Conservation (phyloP, 371 early-diverging fungal species). For the Mortierella sp. region DNA sequence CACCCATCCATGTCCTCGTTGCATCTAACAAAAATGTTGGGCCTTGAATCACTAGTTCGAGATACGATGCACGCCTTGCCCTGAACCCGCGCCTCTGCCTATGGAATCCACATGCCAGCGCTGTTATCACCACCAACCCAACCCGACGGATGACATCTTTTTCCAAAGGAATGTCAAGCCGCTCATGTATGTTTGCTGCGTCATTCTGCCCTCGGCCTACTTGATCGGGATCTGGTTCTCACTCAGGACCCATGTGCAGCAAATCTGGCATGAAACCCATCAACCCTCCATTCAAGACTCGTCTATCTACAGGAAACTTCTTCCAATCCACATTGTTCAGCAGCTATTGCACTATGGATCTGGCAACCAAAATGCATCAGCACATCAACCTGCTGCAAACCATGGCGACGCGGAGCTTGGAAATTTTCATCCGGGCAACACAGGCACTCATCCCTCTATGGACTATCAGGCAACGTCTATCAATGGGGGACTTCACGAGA, state of each 20-base stretch:
- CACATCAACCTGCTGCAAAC: slow-evolving; percentile 3
- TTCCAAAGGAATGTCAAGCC: slow-evolving; percentile 84
- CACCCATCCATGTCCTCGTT: no score
- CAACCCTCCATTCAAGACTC: slow-evolving; percentile 55
- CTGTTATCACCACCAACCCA: slow-evolving; percentile 74
- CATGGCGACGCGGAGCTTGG: slow-evolving; percentile 30
- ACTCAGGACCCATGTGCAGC: slow-evolving; percentile 89
- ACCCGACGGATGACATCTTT: slow-evolving; percentile 84
- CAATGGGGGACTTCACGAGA: slow-evolving; percentile 6
- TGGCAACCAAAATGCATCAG: slow-evolving; percentile 8
- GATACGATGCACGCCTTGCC: slow-evolving; percentile 65
- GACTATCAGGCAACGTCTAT: slow-evolving; percentile 30
- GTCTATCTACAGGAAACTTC: slow-evolving; percentile 55
- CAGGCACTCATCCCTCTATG: neutral
- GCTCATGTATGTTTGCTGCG: slow-evolving; percentile 90
- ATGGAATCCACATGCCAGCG: slow-evolving; percentile 61
- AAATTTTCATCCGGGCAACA: neutral
- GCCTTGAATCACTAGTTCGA: slow-evolving; percentile 59
- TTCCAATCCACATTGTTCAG: slow-evolving; percentile 49
- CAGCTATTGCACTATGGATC: slow-evolving; percentile 51
- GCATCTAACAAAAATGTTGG: no score
- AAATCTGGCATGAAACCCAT: slow-evolving; percentile 78
- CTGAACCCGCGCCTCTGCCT: slow-evolving; percentile 41
- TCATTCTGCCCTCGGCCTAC: slow-evolving; percentile 86
- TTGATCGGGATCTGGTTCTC: slow-evolving; percentile 94